Base-by-base conservation (phyloP, 805 yeast genomes). In the Cyberlindnera mycetangii region DNA sequence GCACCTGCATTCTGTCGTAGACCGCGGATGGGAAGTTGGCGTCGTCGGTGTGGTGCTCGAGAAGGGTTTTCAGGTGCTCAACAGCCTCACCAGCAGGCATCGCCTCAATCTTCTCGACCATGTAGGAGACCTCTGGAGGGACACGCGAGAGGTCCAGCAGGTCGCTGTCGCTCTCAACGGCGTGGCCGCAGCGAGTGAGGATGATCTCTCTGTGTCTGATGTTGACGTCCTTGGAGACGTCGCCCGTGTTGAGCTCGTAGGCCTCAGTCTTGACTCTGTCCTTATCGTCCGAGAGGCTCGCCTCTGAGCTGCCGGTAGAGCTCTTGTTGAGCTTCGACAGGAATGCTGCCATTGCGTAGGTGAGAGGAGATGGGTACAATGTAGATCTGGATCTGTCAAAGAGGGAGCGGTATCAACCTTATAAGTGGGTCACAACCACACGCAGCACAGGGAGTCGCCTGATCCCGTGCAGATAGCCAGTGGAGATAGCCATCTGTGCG, bases 41-140 rank as follows among this genome's bases (percentile, higher is more conserved):
- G 55, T 78, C 83, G 42, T 66, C 72, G 6, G 52, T 54, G 50
- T 75, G 79, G n/a, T 70, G 66, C 1, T 54, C 65, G 7, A 69
- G 47, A 6, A 75, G 69, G 15, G 64, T 60, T 30, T 61, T 57
- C 37, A 79, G 54, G 24, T 32, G 35, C 5, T 27, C 43, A 5
- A 40, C 21, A n/a, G 52, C 44, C 31, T 52, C 53, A 18, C 59
- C 62, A 33, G 71, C 15, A 12, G 65, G 48, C 67, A 70, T 19
- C 3, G 34, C 12, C 34, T 45, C 48, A 39, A 45, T 45, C 38
- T 45, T 40, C 30, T 67, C 70, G 45, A 71, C 61, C 65, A 75
- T 68, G 51, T 62, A 73, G 16, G 67, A 55, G 20, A 62, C 49
- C 33, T 52, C 56, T 7, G 44, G 44, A 4, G 49, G 47, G 17